These are phyloP conservation scores for Roridomyces roridus DNA, from an alignment of 768 basidiomycete species.

Conservation along the genomic window DNA sequence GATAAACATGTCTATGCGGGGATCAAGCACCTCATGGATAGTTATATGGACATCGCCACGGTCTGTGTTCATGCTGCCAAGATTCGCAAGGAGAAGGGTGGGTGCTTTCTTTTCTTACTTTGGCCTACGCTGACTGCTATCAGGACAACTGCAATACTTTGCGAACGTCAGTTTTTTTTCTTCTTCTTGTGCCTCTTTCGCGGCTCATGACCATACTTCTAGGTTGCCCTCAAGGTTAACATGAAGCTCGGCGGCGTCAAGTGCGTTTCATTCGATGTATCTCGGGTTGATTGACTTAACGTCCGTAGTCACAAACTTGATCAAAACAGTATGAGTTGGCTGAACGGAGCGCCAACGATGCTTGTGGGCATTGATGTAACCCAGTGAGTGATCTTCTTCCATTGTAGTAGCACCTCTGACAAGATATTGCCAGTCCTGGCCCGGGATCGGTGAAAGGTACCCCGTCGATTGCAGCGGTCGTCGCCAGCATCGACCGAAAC, in stretches of 20 bases:
- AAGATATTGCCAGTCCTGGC: conserved; percentile 50
- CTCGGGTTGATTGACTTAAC: not conserved
- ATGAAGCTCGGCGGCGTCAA: conserved; percentile 85
- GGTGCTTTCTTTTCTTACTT: conserved; percentile 29
- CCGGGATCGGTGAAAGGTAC: conserved; percentile 75
- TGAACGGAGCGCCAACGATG: conserved; percentile 71
- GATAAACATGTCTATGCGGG: conserved; percentile 83
- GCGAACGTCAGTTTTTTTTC: conserved; percentile 50
- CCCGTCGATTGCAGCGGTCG: conserved; percentile 82
- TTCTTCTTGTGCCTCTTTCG: not conserved
- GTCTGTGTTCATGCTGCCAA: conserved; percentile 79
- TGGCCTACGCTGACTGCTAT: conserved; percentile 30
- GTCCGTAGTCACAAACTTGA: conserved; percentile 50
- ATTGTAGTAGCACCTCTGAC: too few relatives aligned
- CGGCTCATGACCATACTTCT: too few relatives aligned
- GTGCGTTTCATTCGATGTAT: conserved; percentile 38
- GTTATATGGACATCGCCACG: conserved; percentile 69
- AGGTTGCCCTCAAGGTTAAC: conserved; percentile 56
- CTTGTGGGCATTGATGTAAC: conserved; percentile 84
- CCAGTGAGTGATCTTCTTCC: conserved; percentile 38
- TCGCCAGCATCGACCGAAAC: conserved; percentile 69
- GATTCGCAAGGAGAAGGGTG: conserved; percentile 69
- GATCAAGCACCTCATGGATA: conserved; percentile 76
- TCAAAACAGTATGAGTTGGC: conserved; percentile 61
- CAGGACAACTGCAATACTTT: conserved; percentile 72